phyloP scores from a whole-genome alignment of 768 basidiomycete genomes.

The Pulveroboletus ravenelii region DNA sequence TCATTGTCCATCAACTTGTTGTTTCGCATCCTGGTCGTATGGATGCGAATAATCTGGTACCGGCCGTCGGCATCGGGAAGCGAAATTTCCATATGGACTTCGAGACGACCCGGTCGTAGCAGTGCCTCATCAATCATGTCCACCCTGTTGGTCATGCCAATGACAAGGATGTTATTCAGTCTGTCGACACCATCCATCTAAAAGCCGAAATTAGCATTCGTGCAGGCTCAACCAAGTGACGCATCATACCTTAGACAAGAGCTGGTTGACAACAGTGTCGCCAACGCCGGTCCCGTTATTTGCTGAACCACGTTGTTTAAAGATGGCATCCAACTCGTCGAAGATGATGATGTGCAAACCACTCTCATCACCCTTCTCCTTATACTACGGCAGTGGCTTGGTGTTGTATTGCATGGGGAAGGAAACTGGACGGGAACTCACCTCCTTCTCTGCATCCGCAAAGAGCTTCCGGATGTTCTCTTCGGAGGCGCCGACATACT shows the following conservation, averaged over 20 bases:
- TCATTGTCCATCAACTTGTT: conserved; percentile 87
- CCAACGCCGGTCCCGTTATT: conserved; percentile 92
- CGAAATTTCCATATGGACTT: conserved; percentile 99
- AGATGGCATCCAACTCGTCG: conserved; percentile 97
- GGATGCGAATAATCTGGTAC: conserved; percentile 89
- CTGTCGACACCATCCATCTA: conserved; percentile 99
- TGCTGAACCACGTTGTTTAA: conserved; percentile 95
- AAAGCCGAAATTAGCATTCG: conserved; percentile 6
- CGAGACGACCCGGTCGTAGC: conserved; percentile 94
- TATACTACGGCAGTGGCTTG: conserved; percentile 57
- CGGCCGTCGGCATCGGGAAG: conserved; percentile 93
- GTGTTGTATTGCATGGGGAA: background rate
- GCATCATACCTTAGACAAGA: conserved; percentile 80
- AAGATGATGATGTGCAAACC: conserved; percentile 99
- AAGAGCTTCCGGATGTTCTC: conserved; percentile 98
- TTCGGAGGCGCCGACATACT: conserved; percentile 95
- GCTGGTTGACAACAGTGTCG: conserved; percentile 98
- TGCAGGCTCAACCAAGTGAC: background rate
- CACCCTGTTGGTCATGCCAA: conserved; percentile 97
- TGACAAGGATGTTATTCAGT: conserved; percentile 97
- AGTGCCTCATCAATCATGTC: conserved; percentile 99
- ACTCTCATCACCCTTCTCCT: conserved; percentile 95
- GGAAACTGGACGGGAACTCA: conserved; percentile 17
- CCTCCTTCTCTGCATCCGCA: conserved; percentile 98
- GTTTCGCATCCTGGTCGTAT: conserved; percentile 89